Evolutionary conservation across 2,329 filamentous ascomycete genomes (phyloP).

Genomic region (Aspergillus sergii): DNA sequence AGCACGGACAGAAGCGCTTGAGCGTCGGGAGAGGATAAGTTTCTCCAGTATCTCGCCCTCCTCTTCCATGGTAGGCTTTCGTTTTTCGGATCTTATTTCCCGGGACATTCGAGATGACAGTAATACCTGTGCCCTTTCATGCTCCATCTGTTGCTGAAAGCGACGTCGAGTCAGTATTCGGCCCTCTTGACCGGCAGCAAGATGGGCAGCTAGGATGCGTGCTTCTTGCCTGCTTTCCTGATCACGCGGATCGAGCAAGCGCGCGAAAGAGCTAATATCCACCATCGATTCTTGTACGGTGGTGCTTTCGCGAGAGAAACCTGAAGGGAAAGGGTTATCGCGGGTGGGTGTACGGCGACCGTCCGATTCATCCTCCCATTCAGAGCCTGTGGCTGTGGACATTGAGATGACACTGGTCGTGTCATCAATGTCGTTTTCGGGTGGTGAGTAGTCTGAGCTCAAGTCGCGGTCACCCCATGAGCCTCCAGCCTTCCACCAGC

Average conservation of each 20-base stretch:
- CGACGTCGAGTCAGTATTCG: slow-evolving; percentile 79
- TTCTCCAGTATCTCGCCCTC: slow-evolving; percentile 62
- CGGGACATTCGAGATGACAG: slow-evolving; percentile 49
- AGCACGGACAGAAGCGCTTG: slow-evolving; percentile 24
- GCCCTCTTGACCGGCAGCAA: slow-evolving; percentile 59
- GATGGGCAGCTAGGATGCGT: slow-evolving; percentile 75
- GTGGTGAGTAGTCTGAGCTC: slow-evolving; percentile 75
- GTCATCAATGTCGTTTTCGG: slow-evolving; percentile 64
- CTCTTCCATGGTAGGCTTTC: slow-evolving; percentile 50
- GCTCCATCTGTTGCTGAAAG: slow-evolving; percentile 69
- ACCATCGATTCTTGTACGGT: slow-evolving; percentile 65
- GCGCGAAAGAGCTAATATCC: slow-evolving; percentile 69
- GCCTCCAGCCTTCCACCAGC: slow-evolving; percentile 80
- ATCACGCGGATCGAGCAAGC: slow-evolving; percentile 77
- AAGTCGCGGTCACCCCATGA: slow-evolving; percentile 82
- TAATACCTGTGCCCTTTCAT: slow-evolving; percentile 71
- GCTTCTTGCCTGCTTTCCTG: slow-evolving; percentile 81
- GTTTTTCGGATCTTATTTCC: slow-evolving; percentile 20
- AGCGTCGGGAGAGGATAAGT: slow-evolving; percentile 59
- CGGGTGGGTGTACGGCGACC: slow-evolving; percentile 73
- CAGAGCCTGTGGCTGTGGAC: slow-evolving; percentile 55
- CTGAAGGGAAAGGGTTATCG: slow-evolving; percentile 58
- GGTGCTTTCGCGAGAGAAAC: slow-evolving; percentile 46
- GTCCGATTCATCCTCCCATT: slow-evolving; percentile 52
- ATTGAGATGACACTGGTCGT: slow-evolving; percentile 79